Percentiles rank a stretch among this genome's conserved stretches.
These are phyloP conservation scores for Ceratocystis variospora DNA, from an alignment of 2,329 filamentous ascomycete genomes.

Conservation along the genomic window DNA sequence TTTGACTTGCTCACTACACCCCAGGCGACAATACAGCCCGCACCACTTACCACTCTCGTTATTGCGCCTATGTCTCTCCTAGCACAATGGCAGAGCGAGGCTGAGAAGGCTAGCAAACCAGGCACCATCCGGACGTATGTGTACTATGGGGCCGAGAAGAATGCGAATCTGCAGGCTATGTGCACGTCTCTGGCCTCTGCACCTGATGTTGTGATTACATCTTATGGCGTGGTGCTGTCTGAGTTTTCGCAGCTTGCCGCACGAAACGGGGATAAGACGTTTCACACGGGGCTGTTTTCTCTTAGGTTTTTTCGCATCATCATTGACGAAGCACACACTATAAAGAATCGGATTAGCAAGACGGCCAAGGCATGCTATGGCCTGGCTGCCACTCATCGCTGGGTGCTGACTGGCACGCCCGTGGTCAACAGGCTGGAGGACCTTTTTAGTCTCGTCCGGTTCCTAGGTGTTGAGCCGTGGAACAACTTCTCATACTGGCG, in stretches of 20 bases:
- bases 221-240: constrained; percentile 81
- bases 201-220: constrained; percentile 86
- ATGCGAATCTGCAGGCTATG: constrained; percentile 59
- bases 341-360: constrained; percentile 83
- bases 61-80: constrained; percentile 94
- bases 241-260: constrained; percentile 45
- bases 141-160: constrained; percentile 86
- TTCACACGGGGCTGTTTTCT: constrained; percentile 68
- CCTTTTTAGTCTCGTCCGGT: constrained; percentile 82
- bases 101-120: constrained; percentile 72
- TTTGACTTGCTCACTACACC: constrained; percentile 11
- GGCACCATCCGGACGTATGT: constrained; percentile 73
- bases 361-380: constrained; percentile 93
- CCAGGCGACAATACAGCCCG: constrained; percentile 38
- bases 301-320: constrained; percentile 91
- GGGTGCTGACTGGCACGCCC: constrained; percentile 87
- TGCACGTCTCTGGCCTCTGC: constrained; percentile 68
- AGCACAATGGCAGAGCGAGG: constrained; percentile 95
- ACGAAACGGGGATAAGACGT: constrained; percentile 48
- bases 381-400: constrained; percentile 69
- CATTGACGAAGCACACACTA: constrained; percentile 85
- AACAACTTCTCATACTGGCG: constrained; percentile 99
- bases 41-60: constrained; percentile 82
- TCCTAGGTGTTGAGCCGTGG: constrained; percentile 91
- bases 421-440: constrained; percentile 95